Conservation (phyloP, 139 green algal species). For the Chlorella sp. region DNA sequence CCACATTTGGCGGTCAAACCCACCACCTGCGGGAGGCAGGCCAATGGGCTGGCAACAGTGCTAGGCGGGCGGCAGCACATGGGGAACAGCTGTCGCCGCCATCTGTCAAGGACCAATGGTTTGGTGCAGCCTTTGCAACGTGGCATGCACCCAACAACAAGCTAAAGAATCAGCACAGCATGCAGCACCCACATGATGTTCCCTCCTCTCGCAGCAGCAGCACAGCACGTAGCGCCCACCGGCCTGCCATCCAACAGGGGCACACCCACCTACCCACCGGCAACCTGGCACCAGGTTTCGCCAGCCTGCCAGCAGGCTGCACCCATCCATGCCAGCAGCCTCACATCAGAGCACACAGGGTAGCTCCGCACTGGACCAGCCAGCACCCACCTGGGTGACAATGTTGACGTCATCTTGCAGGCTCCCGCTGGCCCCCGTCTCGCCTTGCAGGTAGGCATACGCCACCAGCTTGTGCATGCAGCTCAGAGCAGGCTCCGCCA, state of each 20-base stretch:
- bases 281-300: too few species aligned
- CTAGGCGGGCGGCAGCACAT: background rate
- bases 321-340: too few species aligned
- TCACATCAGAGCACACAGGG: background rate
- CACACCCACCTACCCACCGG: too few species aligned
- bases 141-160: background rate
- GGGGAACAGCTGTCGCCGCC: background rate
- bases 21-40: constrained; percentile 51
- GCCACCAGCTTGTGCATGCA: constrained; percentile 92
- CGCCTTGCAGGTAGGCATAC: constrained; percentile 83
- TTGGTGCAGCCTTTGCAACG: too few species aligned
- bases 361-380: too few species aligned
- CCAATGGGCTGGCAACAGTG: too few species aligned
- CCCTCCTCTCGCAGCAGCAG: too few species aligned
- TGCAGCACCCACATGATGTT: too few species aligned
- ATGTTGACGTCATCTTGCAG: constrained; percentile 63
- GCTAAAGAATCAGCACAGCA: too few species aligned
- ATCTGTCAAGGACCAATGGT: background rate
- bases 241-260: too few species aligned
- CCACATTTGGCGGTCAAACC: constrained; percentile 74
- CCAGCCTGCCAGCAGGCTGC: too few species aligned
- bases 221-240: too few species aligned
- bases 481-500: constrained; percentile 81
- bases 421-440: constrained; percentile 57
- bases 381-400: constrained; percentile 46